phyloP scores from a whole-genome alignment of 2,329 filamentous ascomycete genomes.

The Clarireedia homoeocarpa region DNA sequence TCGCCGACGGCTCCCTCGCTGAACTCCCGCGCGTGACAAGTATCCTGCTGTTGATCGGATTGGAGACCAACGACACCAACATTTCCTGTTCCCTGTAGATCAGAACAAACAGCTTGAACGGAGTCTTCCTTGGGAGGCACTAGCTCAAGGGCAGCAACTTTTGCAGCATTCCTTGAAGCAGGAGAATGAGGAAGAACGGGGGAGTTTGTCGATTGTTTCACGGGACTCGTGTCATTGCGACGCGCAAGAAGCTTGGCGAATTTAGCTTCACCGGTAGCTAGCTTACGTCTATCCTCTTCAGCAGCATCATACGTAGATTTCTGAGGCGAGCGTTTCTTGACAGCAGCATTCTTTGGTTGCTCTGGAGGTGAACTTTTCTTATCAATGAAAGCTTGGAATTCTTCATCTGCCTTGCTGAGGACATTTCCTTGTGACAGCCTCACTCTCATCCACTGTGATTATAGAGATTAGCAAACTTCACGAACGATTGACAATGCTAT shows the following conservation, averaged over 20 bases:
- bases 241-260: not conserved
- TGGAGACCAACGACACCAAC: not conserved
- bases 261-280: not conserved
- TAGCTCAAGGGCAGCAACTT: not conserved
- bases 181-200: not conserved
- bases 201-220: not conserved
- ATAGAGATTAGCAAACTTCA: not conserved
- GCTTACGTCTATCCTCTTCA: not conserved
- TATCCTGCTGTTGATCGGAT: too few relatives aligned
- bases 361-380: not conserved
- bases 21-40: too few relatives aligned
- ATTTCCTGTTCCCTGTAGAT: not conserved
- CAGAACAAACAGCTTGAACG: not conserved
- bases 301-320: not conserved
- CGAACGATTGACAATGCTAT: not conserved
- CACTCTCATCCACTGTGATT: conserved; percentile 1
- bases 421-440: not conserved
- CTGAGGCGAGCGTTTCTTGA: not conserved
- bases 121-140: not conserved
- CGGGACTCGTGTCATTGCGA: not conserved
- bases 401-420: conserved; percentile 7
- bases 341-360: not conserved
- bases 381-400: conserved; percentile 2
- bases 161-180: not conserved
- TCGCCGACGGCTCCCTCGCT: too few relatives aligned